Evolutionary conservation across 1,139 yeast genomes (phyloP), one percentile per base, ranked within the genome.

Genomic region (Taiozyma sp.): DNA sequence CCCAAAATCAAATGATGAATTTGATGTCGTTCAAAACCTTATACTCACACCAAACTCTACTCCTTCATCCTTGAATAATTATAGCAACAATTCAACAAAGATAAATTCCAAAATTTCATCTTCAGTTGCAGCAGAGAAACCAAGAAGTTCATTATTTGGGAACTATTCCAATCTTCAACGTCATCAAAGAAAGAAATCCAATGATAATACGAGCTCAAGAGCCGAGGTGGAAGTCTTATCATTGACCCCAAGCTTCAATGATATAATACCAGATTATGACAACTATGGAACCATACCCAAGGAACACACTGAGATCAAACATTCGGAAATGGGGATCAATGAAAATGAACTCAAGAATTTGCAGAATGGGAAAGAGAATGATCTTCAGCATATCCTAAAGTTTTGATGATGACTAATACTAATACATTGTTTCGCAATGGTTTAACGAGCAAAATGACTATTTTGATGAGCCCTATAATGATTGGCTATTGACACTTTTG

Each of bases 181-280:
- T 5, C 27, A 24, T 24, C 14, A 47, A 2, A 23, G 24, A 13
- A 40, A 43, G 5, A 56, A 56, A 24, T 48, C 51, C 36, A 60
- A 59, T 39, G 57, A 57, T 38, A 65, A 64, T 8, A 52, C 47
- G 8, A 46, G 45, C 12, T 61, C 66, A 44, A 54, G 61, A 2
- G 59, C 63, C 39, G 66, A 70, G 45, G 71, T 69, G 8, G 74
- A 70, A 53, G 73, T 69, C 3, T 49, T 70, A 13, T 67, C 73
- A 0, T 48, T 71, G 39, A 70, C 72, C 3, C 73, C 74, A 14
- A 65, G 71, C 45, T 70, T 70, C 47, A 63, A 68, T 66, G 74
- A 71, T 53, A 61, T 69, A 19, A 65, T 67, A 39, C 69, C 28
- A 28, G 32, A 30, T 41, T 19, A 44, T 10, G 41, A 44, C 6